These are phyloP conservation scores for Taiozyma sp. DNA, from an alignment of 1,139 yeast species.

Conservation along the genomic window DNA sequence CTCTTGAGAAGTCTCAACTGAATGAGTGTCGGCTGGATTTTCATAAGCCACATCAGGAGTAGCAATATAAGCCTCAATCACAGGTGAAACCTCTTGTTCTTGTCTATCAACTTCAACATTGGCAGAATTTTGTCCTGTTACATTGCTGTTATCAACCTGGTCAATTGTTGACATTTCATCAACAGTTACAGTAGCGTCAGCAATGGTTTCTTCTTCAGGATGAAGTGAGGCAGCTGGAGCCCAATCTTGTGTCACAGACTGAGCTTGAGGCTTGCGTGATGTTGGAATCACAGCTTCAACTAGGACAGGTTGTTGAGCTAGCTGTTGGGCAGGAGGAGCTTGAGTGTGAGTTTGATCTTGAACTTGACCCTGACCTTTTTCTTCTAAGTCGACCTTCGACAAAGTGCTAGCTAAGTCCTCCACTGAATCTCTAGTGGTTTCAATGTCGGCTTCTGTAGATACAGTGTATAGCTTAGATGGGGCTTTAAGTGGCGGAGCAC, in stretches of 20 bases:
- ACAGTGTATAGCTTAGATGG: neutral
- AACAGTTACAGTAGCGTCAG: neutral
- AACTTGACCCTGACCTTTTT: neutral
- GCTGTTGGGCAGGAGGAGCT: neutral
- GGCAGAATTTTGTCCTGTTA: neutral
- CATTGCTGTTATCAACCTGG: neutral
- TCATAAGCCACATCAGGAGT: neutral
- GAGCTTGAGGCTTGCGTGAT: neutral
- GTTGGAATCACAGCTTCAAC: neutral
- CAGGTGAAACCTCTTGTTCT: neutral
- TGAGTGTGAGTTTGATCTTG: neutral
- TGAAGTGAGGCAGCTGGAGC: neutral
- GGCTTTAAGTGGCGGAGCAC: neutral
- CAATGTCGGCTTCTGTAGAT: neutral
- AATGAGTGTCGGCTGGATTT: neutral
- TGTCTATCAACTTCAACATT: neutral
- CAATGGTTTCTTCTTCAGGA: neutral
- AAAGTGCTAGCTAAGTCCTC: neutral
- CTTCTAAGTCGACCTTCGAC: neutral
- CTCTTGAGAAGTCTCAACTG: neutral
- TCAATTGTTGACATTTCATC: neutral
- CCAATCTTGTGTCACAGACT: neutral
- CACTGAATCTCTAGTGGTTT: neutral
- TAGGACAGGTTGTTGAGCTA: neutral
- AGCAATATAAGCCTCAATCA: neutral